These are phyloP conservation scores for Cyclotella baltica DNA, from an alignment of 108 stramenopile species.

Conservation along the genomic window DNA sequence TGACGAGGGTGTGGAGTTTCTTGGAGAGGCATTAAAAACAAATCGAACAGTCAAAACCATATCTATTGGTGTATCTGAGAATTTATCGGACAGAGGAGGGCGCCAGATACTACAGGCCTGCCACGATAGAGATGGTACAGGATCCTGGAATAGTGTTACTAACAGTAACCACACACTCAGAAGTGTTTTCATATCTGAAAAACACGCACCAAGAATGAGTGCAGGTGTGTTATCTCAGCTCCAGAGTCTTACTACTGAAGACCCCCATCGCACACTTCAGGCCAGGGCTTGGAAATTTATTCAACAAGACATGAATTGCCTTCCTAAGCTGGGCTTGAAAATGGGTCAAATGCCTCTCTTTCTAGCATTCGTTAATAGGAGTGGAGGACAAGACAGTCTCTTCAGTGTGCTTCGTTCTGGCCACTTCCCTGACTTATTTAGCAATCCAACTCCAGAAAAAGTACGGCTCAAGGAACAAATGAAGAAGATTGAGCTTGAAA, in stretches of 20 bases:
- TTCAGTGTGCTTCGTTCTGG: slow-evolving; percentile 28
- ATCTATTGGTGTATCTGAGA: slow-evolving; percentile 26
- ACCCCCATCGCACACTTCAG: slow-evolving; percentile 30
- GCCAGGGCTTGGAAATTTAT: slow-evolving; percentile 39
- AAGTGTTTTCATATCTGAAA: slow-evolving; percentile 40
- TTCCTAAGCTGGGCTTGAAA: slow-evolving; percentile 36
- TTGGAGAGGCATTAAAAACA: slow-evolving; percentile 39
- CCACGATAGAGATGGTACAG: slow-evolving; percentile 25
- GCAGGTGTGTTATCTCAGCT: slow-evolving; percentile 24
- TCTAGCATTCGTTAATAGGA: slow-evolving; percentile 30
- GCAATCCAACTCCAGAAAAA: slow-evolving; percentile 37
- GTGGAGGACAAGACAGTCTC: slow-evolving; percentile 28
- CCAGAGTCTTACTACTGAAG: slow-evolving; percentile 18
- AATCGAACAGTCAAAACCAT: slow-evolving; percentile 40
- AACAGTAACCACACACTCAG: slow-evolving; percentile 39
- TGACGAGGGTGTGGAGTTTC: slow-evolving; percentile 32
- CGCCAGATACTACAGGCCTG: slow-evolving; percentile 19
- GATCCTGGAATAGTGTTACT: slow-evolving; percentile 28
- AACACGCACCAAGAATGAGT: slow-evolving; percentile 18
- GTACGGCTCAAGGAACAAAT: slow-evolving; percentile 36
- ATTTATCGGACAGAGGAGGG: slow-evolving; percentile 30
- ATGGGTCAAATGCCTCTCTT: slow-evolving; percentile 32
- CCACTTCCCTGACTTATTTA: slow-evolving; percentile 26
- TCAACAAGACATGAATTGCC: slow-evolving; percentile 22
- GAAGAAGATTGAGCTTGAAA: slow-evolving; percentile 36